Evolutionary conservation across 768 basidiomycete genomes (phyloP), one percentile per base, ranked within the genome.

Genomic region (Trametes cinnabarina): DNA sequence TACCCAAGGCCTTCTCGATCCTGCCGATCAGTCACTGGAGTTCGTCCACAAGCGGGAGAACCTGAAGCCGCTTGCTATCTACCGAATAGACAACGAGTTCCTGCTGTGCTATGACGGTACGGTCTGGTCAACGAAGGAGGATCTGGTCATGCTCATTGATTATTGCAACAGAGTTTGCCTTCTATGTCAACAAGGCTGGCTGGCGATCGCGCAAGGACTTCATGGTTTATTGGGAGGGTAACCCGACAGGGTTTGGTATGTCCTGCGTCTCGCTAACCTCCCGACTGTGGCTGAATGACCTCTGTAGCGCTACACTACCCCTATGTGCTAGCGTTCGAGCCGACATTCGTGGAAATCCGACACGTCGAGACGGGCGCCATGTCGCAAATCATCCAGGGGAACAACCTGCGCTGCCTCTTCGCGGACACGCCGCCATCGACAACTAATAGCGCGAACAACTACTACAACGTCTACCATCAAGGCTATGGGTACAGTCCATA

Each of bases 181-280:
- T 99, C 71, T 98, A 98, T 72, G 94, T 99, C 63, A 96, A 98
- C 74, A 93, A 92, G 77, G 95, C 87, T 61, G 97, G 97, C 2
- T 90, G 93, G 77, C 79, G 94, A 60, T 92, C 95, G 47, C 79
- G 92, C 51, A 88, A 84, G 61, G 87, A 92, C 56, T 98, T 98
- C 78, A 92, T 95, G 82, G 92, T 98, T 14, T 82, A 91, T 62
- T 99, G 97, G 97, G 96, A 98, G 73, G 97, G 97, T 9, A 79
- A 79, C 42, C 97, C 97, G 0, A 92, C 92, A 5, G 88, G 90
- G 35, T 98, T 99, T 67, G 97, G 96, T 97, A 70, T 68, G 92
- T 75, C 3, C 10, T 17, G 1, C 25, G 35, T 63, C 17, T 23
- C 20, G 30, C 11, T 32, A 32, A 32, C 20, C 17, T 20, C 17